Conservation (phyloP, 306 rosid species). For the Abrus precatorius region DNA sequence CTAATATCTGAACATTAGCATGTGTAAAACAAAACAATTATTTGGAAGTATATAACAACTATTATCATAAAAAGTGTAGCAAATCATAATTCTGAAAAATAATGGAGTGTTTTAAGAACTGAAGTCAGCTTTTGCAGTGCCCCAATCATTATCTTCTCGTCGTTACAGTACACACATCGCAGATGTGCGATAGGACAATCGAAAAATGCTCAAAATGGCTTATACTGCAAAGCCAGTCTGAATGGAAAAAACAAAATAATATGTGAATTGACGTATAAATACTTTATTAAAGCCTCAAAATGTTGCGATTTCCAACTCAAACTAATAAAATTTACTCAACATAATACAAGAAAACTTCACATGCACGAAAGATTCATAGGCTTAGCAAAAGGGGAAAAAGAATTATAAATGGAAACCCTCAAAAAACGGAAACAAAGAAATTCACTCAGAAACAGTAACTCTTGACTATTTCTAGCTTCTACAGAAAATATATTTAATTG, state of each 20-base stretch:
- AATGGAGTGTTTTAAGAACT: background rate
- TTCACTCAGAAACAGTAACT: slow-evolving; percentile 45
- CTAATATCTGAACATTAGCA: background rate
- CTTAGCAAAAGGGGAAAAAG: slow-evolving; percentile 41
- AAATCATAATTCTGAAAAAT: slow-evolving; percentile 11
- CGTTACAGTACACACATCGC: background rate
- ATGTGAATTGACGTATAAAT: slow-evolving; percentile 36
- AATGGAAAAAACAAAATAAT: slow-evolving; percentile 21
- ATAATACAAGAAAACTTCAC: slow-evolving; percentile 49
- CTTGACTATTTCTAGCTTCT: slow-evolving; percentile 51
- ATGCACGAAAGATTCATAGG: slow-evolving; percentile 45
- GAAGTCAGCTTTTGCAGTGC: background rate
- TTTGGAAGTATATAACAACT: background rate
- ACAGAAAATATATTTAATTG: slow-evolving; percentile 49
- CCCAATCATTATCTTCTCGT: background rate
- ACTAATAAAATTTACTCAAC: slow-evolving; percentile 44
- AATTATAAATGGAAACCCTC: slow-evolving; percentile 42
- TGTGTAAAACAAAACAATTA: background rate
- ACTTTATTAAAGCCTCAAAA: slow-evolving; percentile 51
- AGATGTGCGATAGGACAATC: background rate
- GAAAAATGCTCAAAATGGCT: background rate
- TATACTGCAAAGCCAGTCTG: background rate
- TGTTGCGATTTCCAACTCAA: slow-evolving; percentile 51
- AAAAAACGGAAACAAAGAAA: slow-evolving; percentile 34
- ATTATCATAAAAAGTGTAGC: background rate